These are phyloP conservation scores for Westerdykella aurantiaca DNA, from an alignment of 2,329 filamentous ascomycete species.

Conservation along the genomic window DNA sequence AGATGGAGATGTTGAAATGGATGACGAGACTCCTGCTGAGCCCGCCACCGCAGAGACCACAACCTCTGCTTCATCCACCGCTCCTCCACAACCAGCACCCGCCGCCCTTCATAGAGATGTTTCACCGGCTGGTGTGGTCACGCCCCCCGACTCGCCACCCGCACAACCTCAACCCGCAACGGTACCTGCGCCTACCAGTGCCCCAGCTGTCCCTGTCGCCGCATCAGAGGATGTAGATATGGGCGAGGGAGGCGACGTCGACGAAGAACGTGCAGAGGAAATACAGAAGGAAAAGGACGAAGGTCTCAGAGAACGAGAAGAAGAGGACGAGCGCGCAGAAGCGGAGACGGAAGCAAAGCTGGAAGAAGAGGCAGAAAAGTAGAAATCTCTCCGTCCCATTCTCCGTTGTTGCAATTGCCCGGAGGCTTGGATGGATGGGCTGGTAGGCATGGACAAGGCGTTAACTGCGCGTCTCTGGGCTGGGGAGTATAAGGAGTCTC, in stretches of 20 bases:
- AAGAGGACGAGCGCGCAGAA: constrained; percentile 25
- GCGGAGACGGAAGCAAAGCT: constrained; percentile 4
- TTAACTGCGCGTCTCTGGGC: too few relatives aligned
- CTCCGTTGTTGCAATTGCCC: too few relatives aligned
- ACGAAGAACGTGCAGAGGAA: constrained; percentile 11
- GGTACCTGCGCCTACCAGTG: constrained; percentile 10
- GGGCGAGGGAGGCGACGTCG: constrained; percentile 17
- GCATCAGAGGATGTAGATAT: constrained; percentile 25
- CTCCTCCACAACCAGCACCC: background rate
- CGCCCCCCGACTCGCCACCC: constrained; percentile 33
- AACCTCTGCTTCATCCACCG: constrained; percentile 5
- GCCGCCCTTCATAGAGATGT: constrained; percentile 15
- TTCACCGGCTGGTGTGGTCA: constrained; percentile 30
- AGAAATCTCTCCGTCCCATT: too few relatives aligned
- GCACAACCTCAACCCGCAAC: constrained; percentile 1
- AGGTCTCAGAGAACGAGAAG: constrained; percentile 22
- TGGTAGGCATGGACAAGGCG: too few relatives aligned
- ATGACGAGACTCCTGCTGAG: constrained; percentile 15
- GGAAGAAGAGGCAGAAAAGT: background rate
- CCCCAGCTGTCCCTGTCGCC: constrained; percentile 11
- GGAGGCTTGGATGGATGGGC: too few relatives aligned
- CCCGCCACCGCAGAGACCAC: constrained; percentile 7
- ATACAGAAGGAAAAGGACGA: constrained; percentile 19
- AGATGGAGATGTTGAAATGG: constrained; percentile 36
- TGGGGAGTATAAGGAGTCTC: too few relatives aligned